These are phyloP conservation scores for Alternaria triticina DNA, from an alignment of 2,329 filamentous ascomycete genomes.

Conservation along the genomic window DNA sequence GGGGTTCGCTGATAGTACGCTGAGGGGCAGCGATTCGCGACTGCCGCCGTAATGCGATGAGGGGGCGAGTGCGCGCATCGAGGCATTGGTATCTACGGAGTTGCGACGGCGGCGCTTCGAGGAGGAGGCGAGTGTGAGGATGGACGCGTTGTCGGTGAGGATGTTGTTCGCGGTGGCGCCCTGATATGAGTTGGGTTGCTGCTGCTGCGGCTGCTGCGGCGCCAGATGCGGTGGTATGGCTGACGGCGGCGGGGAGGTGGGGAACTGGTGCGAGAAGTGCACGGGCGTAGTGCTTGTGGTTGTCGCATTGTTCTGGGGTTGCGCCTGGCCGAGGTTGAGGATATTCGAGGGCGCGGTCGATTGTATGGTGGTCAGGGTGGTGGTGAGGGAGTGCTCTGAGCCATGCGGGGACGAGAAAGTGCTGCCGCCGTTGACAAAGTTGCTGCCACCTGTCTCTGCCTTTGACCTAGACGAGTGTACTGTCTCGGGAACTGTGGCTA, in stretches of 20 bases:
- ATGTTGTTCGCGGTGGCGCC: slow-evolving; percentile 83
- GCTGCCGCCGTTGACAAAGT: slow-evolving; percentile 67
- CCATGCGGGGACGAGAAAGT: slow-evolving; percentile 85
- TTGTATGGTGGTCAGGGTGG: slow-evolving; percentile 85
- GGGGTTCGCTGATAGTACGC: slow-evolving; percentile 73
- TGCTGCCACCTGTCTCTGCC: slow-evolving; percentile 75
- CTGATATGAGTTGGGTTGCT: slow-evolving; percentile 74
- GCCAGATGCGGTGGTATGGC: slow-evolving; percentile 75
- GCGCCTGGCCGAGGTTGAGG: slow-evolving; percentile 45
- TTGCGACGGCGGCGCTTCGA: slow-evolving; percentile 78
- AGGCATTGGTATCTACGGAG: slow-evolving; percentile 85
- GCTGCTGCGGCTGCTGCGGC: slow-evolving; percentile 54
- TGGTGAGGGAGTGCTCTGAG: slow-evolving; percentile 80
- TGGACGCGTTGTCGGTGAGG: slow-evolving; percentile 83
- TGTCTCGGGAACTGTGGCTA: slow-evolving; percentile 82
- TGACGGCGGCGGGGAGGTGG: slow-evolving; percentile 63
- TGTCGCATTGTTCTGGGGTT: slow-evolving; percentile 31
- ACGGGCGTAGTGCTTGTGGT: slow-evolving; percentile 50
- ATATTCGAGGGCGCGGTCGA: slow-evolving; percentile 68
- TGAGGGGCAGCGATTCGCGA: slow-evolving; percentile 78
- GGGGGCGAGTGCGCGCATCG: slow-evolving; percentile 81
- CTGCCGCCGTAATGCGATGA: slow-evolving; percentile 83
- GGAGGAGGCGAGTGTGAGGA: slow-evolving; percentile 82
- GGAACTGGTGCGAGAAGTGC: slow-evolving; percentile 66
- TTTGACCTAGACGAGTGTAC: slow-evolving; percentile 80